Percentiles rank a stretch among this genome's conserved stretches.
These are phyloP conservation scores for Berkeleyomyces basicola DNA, from an alignment of 2,329 filamentous ascomycete genomes.

Conservation along the genomic window DNA sequence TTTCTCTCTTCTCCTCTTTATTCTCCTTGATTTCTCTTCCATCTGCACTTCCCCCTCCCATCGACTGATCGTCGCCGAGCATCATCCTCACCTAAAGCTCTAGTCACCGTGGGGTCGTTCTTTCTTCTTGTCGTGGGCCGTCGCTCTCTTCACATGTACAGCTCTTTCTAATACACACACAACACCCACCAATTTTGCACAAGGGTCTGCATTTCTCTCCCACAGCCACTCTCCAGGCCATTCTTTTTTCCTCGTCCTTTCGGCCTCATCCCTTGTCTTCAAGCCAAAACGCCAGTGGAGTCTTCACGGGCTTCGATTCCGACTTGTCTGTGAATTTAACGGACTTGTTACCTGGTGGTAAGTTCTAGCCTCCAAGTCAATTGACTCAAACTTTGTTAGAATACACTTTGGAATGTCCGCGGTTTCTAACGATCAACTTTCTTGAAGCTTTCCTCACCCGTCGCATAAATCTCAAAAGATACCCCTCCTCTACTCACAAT, in stretches of 20 bases:
- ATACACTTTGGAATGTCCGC: background rate
- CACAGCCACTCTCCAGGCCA: background rate
- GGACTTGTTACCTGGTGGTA: constrained; percentile 2
- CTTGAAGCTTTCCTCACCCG: background rate
- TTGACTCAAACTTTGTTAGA: background rate
- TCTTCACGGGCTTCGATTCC: background rate
- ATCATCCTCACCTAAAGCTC: constrained; percentile 10
- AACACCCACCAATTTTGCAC: background rate
- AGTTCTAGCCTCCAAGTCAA: background rate
- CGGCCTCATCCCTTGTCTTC: background rate
- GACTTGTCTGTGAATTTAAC: background rate
- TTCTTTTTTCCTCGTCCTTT: background rate
- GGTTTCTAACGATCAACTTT: background rate
- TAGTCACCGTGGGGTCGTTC: constrained; percentile 10
- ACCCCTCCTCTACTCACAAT: constrained; percentile 35
- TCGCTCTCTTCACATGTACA: constrained; percentile 13
- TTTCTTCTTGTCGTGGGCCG: constrained; percentile 9
- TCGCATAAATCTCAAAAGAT: constrained; percentile 3
- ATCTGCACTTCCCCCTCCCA: background rate
- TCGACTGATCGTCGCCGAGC: constrained; percentile 1
- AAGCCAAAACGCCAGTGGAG: background rate
- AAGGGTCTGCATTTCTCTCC: background rate
- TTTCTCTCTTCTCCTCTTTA: background rate
- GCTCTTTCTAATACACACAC: constrained; percentile 10
- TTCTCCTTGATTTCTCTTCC: background rate